Base-by-base conservation (phyloP, 106 monocot species). In the Phalaenopsis equestris region DNA sequence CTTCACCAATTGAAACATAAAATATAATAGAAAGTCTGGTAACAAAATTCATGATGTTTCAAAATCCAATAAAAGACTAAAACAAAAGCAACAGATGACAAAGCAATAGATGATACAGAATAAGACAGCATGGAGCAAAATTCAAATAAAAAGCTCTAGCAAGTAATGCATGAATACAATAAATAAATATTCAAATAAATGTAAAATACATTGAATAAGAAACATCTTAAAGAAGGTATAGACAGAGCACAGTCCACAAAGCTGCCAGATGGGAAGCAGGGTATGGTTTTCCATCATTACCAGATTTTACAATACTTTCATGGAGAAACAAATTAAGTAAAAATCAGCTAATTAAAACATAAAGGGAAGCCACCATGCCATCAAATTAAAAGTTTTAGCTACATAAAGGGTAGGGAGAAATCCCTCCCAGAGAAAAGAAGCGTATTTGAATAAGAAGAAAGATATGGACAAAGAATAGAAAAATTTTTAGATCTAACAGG, bases 401-500 rank as follows among this genome's bases (percentile, higher is more conserved):
- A 67, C 24, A 4, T 67, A 68, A 68, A 38, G 37, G 12, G 4
- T 68, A 38, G 30, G 37, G 1, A 68, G 12, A 68, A 58, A 68
- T 30, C 11, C 37, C 24, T 68, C 38, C 37, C 38, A 8, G 37
- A 68, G 24, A 12, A 61, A 68, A 68, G 37, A 68, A 68, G 36
- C 68, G 11, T 68, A 68, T 68, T 68, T 68, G 36, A 68, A 68
- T 36, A 8, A 37, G 61, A 61, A 61, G 61, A 61, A 61, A 61
- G 61, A 61, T 8, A 61, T 2, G 5, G 21, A 8, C 2, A 61
- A 10, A 61, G 61, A 21, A 61, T 19, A 61, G 18, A 61, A 61
- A 5, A n/a, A 21, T 21, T 23, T n/a, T 6, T 4, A 61, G 21
- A 10, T 5, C 18, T 61, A 4, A 21, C 61, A 61, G 5, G n/a